Base-by-base conservation (phyloP, 1,139 yeast species). In the Saccharomyces hybrid region DNA sequence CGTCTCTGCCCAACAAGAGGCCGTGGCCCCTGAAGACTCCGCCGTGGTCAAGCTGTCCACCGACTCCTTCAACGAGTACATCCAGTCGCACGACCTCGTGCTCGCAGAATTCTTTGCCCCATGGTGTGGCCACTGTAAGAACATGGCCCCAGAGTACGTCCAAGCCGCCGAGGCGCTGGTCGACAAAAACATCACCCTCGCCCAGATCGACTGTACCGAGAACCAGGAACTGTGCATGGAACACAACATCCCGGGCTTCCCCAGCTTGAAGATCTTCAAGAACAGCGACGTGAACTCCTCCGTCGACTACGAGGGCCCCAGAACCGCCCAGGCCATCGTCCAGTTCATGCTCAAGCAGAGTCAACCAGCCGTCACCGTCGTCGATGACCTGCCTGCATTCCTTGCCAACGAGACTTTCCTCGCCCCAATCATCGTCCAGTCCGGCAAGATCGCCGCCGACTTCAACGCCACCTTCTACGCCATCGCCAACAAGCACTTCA, bases 81-180 rank as follows among this genome's bases (percentile, higher is more conserved):
- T 93, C 59, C 74, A 75, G 50, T 82, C 79, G 55, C 86, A 90
- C 73, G 86, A 91, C 32, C 78, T 91, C 64, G 95, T 90, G 27
- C 78, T 93, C 63, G 93, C 96, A 44, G 98, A 93, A 77, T 93
- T 93, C 77, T 93, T 84, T 72, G 99, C 99, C 31, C 98, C 99
- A 69, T 93, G 99, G 99, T 93, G 99, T 79, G 99, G 99, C 25
- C 97, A 93, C 76, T 93, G 99, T 79, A 90, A 93, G 79, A 82
- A 82, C 57, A 79, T 93, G 63, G 98, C 93, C 23, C 99, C 99
- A 52, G 93, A 93, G 73, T 91, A 81, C 70, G 81, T 86, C 62
- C 73, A 80, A 66, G 99, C 98, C 53, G 97, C 99, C 54, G 86
- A 88, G 61, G 64, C 70, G 26, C 78, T 93, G 69, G 80, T 79